Evolutionary conservation across 352 stramenopile genomes (phyloP).

Genomic region (Pythium phragmiticola): DNA sequence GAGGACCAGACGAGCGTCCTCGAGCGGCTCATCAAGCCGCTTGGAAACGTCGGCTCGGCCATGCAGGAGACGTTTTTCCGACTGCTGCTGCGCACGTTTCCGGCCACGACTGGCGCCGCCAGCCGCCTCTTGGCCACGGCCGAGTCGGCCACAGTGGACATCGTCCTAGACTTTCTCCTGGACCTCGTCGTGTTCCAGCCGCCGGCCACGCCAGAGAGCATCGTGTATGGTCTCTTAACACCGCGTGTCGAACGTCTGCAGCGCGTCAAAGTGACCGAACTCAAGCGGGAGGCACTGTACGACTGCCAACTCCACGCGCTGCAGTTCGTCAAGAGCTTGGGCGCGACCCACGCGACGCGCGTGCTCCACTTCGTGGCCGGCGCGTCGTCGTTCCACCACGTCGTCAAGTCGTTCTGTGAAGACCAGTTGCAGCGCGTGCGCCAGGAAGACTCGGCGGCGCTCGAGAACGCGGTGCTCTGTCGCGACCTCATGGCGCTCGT

Average conservation of each 20-base stretch:
- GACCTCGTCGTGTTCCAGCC: slow-evolving; percentile 63
- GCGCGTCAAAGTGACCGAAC: slow-evolving; percentile 40
- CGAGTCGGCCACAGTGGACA: slow-evolving; percentile 11
- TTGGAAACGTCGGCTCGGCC: slow-evolving; percentile 32
- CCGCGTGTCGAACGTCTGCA: slow-evolving; percentile 51
- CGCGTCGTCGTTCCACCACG: slow-evolving; percentile 60
- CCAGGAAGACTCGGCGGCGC: slow-evolving; percentile 51
- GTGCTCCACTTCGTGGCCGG: slow-evolving; percentile 53
- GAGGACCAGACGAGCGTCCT: slow-evolving; percentile 50
- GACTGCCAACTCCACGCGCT: slow-evolving; percentile 55
- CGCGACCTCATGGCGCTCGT: slow-evolving; percentile 48
- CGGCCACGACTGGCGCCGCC: slow-evolving; percentile 14
- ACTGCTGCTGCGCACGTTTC: slow-evolving; percentile 52
- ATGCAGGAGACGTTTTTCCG: slow-evolving; percentile 72
- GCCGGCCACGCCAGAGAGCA: background rate
- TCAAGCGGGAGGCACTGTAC: slow-evolving; percentile 53
- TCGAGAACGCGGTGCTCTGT: slow-evolving; percentile 43
- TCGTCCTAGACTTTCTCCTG: slow-evolving; percentile 69
- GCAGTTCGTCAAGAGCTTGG: slow-evolving; percentile 51
- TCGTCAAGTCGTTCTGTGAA: slow-evolving; percentile 65
- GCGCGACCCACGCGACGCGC: slow-evolving; percentile 1
- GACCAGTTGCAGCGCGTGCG: slow-evolving; percentile 59
- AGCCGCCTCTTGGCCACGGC: slow-evolving; percentile 7
- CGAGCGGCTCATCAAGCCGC: slow-evolving; percentile 28
- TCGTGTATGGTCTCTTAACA: slow-evolving; percentile 43